These are phyloP conservation scores for Echium plantagineum DNA, from an alignment of 257 asterid genomes.

Conservation along the genomic window DNA sequence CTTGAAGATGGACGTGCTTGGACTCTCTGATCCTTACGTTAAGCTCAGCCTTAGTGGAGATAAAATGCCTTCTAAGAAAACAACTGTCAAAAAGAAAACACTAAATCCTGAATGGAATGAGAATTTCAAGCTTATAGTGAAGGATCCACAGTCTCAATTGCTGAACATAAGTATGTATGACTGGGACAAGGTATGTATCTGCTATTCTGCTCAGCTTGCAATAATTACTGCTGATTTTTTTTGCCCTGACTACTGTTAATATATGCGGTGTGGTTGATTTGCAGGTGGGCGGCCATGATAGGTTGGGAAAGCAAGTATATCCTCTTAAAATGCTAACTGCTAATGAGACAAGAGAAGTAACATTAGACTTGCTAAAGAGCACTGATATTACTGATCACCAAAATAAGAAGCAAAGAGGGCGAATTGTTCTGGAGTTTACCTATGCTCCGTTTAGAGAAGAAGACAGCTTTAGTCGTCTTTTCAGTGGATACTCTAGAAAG, in stretches of 20 bases:
- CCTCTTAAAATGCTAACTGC: slow-evolving; percentile 55
- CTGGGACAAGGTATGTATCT: slow-evolving; percentile 69
- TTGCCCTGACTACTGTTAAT: not conserved
- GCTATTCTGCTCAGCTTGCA: not conserved
- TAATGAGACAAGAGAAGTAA: slow-evolving; percentile 47
- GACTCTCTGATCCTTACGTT: slow-evolving; percentile 83
- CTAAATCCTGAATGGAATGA: slow-evolving; percentile 84
- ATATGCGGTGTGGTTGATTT: not conserved
- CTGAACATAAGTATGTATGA: slow-evolving; percentile 56
- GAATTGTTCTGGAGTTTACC: slow-evolving; percentile 47
- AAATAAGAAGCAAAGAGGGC: slow-evolving; percentile 60
- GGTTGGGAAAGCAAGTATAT: slow-evolving; percentile 52
- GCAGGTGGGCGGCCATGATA: slow-evolving; percentile 76
- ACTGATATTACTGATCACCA: slow-evolving; percentile 22
- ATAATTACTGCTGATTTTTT: not conserved
- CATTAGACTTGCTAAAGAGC: slow-evolving; percentile 29
- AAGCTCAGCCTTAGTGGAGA: slow-evolving; percentile 71
- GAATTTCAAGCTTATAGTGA: slow-evolving; percentile 73
- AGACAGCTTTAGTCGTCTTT: slow-evolving; percentile 25
- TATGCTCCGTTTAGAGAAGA: slow-evolving; percentile 81
- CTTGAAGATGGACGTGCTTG: slow-evolving; percentile 78
- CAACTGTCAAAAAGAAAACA: slow-evolving; percentile 71
- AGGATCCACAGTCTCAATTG: slow-evolving; percentile 66
- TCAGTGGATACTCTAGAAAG: slow-evolving; percentile 25
- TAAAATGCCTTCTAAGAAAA: slow-evolving; percentile 49